phyloP scores from a whole-genome alignment of 495 filamentous ascomycete species.

The Oidiodendron maius region DNA sequence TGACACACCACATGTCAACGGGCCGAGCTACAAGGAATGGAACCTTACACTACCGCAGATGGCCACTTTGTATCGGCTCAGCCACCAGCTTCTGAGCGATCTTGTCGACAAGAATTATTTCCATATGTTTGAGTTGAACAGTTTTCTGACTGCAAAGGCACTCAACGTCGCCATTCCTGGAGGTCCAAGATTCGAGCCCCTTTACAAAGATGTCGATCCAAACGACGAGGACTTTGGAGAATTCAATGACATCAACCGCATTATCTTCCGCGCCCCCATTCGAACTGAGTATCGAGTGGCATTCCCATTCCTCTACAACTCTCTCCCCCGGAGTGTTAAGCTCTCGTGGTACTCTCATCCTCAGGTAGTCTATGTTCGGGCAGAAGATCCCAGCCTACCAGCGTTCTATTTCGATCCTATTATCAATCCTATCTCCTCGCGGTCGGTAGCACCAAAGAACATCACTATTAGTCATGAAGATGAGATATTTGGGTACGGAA shows the following conservation, averaged over 20 bases:
- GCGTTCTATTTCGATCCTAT: conserved; percentile 97
- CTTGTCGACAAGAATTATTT: conserved; percentile 95
- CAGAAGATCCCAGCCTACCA: conserved; percentile 76
- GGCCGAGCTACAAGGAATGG: conserved; percentile 95
- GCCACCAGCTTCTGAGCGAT: conserved; percentile 85
- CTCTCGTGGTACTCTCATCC: conserved; percentile 92
- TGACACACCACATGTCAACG: conserved; percentile 92
- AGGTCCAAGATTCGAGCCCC: conserved; percentile 92
- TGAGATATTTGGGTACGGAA: conserved; percentile 82
- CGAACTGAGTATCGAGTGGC: conserved; percentile 94
- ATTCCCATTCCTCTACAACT: conserved; percentile 94
- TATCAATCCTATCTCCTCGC: conserved; percentile 96
- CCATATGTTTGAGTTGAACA: conserved; percentile 95
- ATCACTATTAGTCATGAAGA: conserved; percentile 90
- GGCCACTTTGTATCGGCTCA: conserved; percentile 89
- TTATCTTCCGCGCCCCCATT: conserved; percentile 96
- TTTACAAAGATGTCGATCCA: conserved; percentile 98
- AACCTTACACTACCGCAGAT: conserved; percentile 93
- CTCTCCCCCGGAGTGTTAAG: conserved; percentile 88
- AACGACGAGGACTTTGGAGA: conserved; percentile 99
- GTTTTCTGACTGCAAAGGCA: conserved; percentile 94
- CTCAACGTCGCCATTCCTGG: conserved; percentile 96
- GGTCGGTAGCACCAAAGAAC: conserved; percentile 92
- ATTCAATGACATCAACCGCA: conserved; percentile 99
- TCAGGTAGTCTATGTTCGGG: conserved; percentile 83